phyloP scores from a whole-genome alignment of 306 rosid species.

The Fragaria iinumae region DNA sequence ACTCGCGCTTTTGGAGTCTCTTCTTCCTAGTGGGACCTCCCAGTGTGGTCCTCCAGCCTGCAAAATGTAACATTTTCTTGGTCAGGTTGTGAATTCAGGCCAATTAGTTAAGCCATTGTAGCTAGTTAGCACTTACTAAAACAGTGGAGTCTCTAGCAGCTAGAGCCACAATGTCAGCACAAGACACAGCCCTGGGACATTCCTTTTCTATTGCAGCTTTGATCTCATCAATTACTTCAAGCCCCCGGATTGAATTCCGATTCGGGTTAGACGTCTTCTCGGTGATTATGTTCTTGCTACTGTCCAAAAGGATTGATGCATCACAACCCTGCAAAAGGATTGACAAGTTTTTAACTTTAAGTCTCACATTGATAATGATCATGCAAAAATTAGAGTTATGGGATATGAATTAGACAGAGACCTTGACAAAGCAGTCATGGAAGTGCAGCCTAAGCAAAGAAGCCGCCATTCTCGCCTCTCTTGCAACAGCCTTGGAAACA shows the following conservation, averaged over 20 bases:
- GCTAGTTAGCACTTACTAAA: constrained; percentile 43
- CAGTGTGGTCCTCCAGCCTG: constrained; percentile 87
- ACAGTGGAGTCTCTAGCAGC: constrained; percentile 91
- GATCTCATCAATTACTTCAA: constrained; percentile 77
- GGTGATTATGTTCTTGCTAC: constrained; percentile 47
- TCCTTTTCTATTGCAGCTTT: constrained; percentile 66
- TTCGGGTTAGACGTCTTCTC: constrained; percentile 83
- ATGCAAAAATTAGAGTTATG: neutral
- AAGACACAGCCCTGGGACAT: constrained; percentile 79
- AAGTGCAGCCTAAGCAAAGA: constrained; percentile 81
- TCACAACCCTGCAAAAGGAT: constrained; percentile 87
- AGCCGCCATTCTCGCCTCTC: constrained; percentile 78
- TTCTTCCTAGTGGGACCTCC: constrained; percentile 87
- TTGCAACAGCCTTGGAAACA: constrained; percentile 58
- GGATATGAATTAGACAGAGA: neutral
- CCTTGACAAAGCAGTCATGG: constrained; percentile 96
- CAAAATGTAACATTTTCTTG: constrained; percentile 8
- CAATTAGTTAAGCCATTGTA: neutral
- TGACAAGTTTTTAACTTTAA: neutral
- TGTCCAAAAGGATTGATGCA: constrained; percentile 74
- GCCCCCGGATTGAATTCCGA: constrained; percentile 69
- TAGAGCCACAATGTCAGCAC: constrained; percentile 84
- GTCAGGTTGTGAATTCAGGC: constrained; percentile 13
- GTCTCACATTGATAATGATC: neutral
- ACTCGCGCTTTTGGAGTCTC: constrained; percentile 75